Evolutionary conservation across 2,329 filamentous ascomycete species (phyloP), one percentile per base, ranked within the genome.

Genomic region (Immersiporthe knoxdaviesiana): DNA sequence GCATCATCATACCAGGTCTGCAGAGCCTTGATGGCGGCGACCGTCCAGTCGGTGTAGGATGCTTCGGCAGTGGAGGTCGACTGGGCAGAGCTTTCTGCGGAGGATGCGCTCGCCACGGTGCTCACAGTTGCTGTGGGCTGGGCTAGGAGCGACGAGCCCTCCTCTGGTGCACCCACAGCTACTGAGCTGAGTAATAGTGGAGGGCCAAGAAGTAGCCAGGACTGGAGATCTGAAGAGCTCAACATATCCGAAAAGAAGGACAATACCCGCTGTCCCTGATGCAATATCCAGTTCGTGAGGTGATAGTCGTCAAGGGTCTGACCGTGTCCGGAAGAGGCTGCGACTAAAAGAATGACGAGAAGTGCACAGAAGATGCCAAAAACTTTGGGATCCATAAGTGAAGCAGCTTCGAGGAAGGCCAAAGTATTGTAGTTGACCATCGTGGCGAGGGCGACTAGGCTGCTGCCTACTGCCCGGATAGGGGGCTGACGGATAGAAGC

Each of bases 1-100:
- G 76, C 74, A 2, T 78, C 68, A 74, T 90, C 85, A 77, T 92
- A 92, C 85, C 87, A 92, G 3, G 73, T 70, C 73, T 91, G 88
- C 1, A 92, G 81, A 7, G 82, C 76, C 47, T 79, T 72, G 54
- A 81, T 79, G 7, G 79, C 78, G 21, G 73, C 66, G 3, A 75
- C 73, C 3, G 82, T 74, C 65, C 79, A 73, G 18, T 72, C 71
- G 12, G 77, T 74, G 73, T 83, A 84, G 39, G 37, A 62, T 62
- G 59, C 14, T 12, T 10, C n/a, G 35, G 59, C 8, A 18, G 58
- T 60, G 10, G 58, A 21, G 30, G 56, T 21, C 10, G 30, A 37
- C 21, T 16, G 11, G 56, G 56, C 56, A 60, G 56, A 35, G 35
- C 6, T 60, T 18, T 1, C 32, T 1, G 56, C 11, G 14, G 56